Evolutionary conservation across 2,329 filamentous ascomycete species (phyloP).

Genomic region (Huntiella moniliformis): DNA sequence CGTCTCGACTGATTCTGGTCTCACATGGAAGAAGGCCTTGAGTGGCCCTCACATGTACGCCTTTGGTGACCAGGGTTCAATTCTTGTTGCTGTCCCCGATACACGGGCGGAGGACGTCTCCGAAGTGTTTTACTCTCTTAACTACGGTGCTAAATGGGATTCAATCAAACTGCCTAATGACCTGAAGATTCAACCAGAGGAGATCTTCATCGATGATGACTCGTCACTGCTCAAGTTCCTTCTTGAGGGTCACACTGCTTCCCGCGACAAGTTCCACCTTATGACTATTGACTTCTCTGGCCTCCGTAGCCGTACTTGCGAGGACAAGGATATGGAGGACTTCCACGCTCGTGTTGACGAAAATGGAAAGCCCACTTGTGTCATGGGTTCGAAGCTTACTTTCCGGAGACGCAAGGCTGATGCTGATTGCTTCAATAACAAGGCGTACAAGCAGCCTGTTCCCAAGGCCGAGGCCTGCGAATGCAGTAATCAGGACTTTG

Average conservation of each 20-base stretch:
- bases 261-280: constrained; percentile 37
- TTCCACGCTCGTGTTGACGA: constrained; percentile 75
- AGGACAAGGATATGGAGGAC: constrained; percentile 59
- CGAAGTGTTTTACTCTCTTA: constrained; percentile 56
- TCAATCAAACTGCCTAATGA: constrained; percentile 46
- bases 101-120: constrained; percentile 41
- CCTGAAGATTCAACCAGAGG: constrained; percentile 48
- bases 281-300: constrained; percentile 70
- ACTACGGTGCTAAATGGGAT: constrained; percentile 78
- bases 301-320: constrained; percentile 64
- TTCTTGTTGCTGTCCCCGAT: constrained; percentile 68
- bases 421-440: constrained; percentile 73
- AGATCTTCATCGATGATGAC: constrained; percentile 76
- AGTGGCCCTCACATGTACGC: constrained; percentile 86
- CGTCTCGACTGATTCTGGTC: constrained; percentile 77
- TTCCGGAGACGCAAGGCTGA: constrained; percentile 72
- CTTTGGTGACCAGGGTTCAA: constrained; percentile 81
- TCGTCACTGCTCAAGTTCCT: constrained; percentile 87
- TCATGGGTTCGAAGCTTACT: constrained; percentile 91
- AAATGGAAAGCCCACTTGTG: constrained; percentile 62
- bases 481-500: constrained; percentile 71
- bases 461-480: constrained; percentile 57
- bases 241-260: constrained; percentile 43
- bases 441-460: constrained; percentile 63
- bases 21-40: constrained; percentile 60